Percentiles rank a stretch among this genome's conserved stretches.
Evolutionary conservation across 257 asterid species (phyloP).

Genomic region (Jacaranda copaia): DNA sequence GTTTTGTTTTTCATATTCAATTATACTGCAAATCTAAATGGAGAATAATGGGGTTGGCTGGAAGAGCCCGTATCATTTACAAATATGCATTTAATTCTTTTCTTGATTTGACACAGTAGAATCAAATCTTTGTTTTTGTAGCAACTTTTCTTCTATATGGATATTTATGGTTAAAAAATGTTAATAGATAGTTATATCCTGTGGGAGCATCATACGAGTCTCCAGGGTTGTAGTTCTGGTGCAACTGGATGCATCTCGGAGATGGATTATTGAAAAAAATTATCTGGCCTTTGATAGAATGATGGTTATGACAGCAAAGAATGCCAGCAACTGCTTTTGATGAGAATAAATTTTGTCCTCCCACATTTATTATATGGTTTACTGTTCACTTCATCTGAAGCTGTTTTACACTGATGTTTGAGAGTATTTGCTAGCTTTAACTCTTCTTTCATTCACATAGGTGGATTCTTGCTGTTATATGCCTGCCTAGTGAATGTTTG

Average conservation of each 20-base stretch:
- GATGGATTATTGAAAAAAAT: neutral
- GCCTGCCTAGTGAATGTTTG: slow-evolving; percentile 65
- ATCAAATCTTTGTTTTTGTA: slow-evolving; percentile 2
- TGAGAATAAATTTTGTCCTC: neutral
- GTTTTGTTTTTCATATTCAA: neutral
- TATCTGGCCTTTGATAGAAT: neutral
- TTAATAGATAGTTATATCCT: neutral
- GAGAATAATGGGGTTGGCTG: slow-evolving; percentile 14
- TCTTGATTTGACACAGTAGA: slow-evolving; percentile 8
- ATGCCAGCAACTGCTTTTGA: neutral
- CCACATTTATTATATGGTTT: too few species aligned
- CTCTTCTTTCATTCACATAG: slow-evolving; percentile 19
- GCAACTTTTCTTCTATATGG: neutral
- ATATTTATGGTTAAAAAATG: slow-evolving; percentile 8
- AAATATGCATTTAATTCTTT: slow-evolving; percentile 25
- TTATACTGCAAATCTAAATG: neutral
- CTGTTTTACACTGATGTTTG: neutral
- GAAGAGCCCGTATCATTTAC: slow-evolving; percentile 14
- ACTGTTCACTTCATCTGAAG: neutral
- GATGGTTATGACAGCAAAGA: neutral
- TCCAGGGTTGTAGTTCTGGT: neutral
- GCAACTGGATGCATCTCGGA: neutral
- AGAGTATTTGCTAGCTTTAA: neutral
- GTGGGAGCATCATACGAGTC: neutral
- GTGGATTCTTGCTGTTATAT: slow-evolving; percentile 27